Evolutionary conservation across 1,139 yeast species (phyloP).

Genomic region (Protomyces arabidopsidicola): DNA sequence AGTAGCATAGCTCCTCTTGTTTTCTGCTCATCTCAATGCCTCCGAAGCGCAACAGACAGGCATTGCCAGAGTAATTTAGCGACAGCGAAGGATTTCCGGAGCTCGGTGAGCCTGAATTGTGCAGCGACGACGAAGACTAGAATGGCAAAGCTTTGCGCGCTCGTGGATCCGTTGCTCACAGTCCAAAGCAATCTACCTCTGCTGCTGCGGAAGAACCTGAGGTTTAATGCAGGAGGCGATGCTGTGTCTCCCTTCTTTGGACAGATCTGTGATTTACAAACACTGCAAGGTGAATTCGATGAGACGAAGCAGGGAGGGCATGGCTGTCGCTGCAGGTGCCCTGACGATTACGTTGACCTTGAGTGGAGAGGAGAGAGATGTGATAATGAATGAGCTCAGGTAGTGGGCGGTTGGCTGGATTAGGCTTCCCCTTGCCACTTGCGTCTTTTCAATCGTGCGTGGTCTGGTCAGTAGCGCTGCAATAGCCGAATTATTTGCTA

Average conservation of each 20-base stretch:
- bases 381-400: slow-evolving; percentile 50
- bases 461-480: too few relatives aligned
- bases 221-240: slow-evolving; percentile 36
- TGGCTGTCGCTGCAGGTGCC: slow-evolving; percentile 86
- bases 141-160: not conserved
- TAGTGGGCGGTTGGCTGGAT: slow-evolving; percentile 37
- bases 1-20: too few relatives aligned
- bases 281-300: slow-evolving; percentile 41
- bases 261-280: slow-evolving; percentile 33
- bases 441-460: too few relatives aligned
- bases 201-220: not conserved
- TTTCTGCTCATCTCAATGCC: not conserved
- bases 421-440: too few relatives aligned
- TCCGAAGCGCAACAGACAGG: not conserved
- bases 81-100: slow-evolving; percentile 9
- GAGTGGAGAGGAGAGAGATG: slow-evolving; percentile 57
- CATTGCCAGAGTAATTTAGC: not conserved
- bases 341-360: slow-evolving; percentile 49
- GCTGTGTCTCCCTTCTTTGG: slow-evolving; percentile 18
- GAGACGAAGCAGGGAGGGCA: slow-evolving; percentile 52
- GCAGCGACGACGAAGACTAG: slow-evolving; percentile 18
- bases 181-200: not conserved
- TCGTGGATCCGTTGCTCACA: not conserved
- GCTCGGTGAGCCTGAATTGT: slow-evolving; percentile 18
- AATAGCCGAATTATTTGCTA: too few relatives aligned